Percentiles rank a stretch among this genome's conserved stretches.
These are phyloP conservation scores for Zymoseptoria ardabiliae DNA, from an alignment of 2,329 filamentous ascomycete species.

Conservation along the genomic window DNA sequence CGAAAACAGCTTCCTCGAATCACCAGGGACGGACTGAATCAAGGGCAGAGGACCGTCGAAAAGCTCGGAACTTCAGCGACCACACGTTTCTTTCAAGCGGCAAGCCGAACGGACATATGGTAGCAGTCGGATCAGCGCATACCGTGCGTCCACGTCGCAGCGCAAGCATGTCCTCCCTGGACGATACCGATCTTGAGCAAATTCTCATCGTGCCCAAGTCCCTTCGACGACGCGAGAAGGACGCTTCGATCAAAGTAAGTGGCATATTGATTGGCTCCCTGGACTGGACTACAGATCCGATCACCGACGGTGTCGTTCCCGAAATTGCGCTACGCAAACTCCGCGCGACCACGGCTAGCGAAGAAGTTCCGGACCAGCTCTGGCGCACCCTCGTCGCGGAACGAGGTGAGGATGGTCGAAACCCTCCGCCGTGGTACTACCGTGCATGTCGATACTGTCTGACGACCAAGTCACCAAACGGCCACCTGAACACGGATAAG, in stretches of 20 bases:
- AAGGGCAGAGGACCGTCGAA: background rate
- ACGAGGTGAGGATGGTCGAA: too few species aligned
- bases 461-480: too few species aligned
- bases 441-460: too few species aligned
- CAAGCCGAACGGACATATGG: background rate
- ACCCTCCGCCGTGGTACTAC: too few species aligned
- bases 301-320: slow-evolving; percentile 8
- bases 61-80: background rate
- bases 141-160: background rate
- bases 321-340: too few species aligned
- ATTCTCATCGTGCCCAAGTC: background rate
- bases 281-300: slow-evolving; percentile 2
- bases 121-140: background rate
- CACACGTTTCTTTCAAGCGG: background rate
- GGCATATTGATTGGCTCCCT: slow-evolving; percentile 4
- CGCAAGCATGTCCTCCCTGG: background rate
- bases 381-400: too few species aligned
- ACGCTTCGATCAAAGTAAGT: slow-evolving; percentile 1
- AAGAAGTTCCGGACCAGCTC: too few species aligned
- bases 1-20: background rate
- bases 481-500: too few species aligned
- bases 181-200: background rate
- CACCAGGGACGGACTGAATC: background rate
- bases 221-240: background rate
- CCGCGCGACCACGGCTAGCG: too few species aligned